Evolutionary conservation across 2,329 filamentous ascomycete genomes (phyloP), one percentile per base, ranked within the genome.

Genomic region (Pyrenophora tritici-repentis): DNA sequence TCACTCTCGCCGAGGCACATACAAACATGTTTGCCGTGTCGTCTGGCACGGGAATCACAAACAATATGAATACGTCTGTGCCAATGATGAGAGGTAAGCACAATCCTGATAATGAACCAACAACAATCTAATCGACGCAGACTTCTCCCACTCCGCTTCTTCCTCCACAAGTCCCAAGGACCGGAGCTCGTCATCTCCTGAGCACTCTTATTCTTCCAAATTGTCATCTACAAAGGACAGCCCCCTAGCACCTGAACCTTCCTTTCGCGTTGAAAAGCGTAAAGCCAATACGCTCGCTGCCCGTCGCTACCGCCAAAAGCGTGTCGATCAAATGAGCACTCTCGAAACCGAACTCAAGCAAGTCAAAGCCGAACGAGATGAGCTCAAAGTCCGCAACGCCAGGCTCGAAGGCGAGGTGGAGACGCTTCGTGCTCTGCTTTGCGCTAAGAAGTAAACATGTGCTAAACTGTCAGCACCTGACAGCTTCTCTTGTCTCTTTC

Each of bases 271-370:
- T 40, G 70, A 73, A 51, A 88, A 88, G 71, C 84, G 87, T 22
- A 82, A 83, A 55, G 81, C 83, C 55, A 89, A 90, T 71, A 89
- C 86, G 12, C 79, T 88, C 55, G 86, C 87, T n/a, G 87, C 87
- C 24, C 81, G 85, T 55, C 85, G 86, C 55, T 89, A 88, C 67
- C 83, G 87, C 20, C 86, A 89, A 68, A 87, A 87, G 69, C 83
- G 86, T 38, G 79, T 89, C 29, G 86, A 89, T 61, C 83, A 85
- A 55, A 83, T 88, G 69, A 74, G 73, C 20, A 81, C 83, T 54
- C 78, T 90, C 26, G 86, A 89, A 70, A 70, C 74, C 7, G 80
- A 83, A 16, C 74, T 90, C 35, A 80, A 79, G 39, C 78, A 81
- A 36, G 80, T 86, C 65, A 82, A 81, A 51, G 71, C 78, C 40